Evolutionary conservation across 2,329 filamentous ascomycete species (phyloP).

Genomic region (Balansia obtecta): DNA sequence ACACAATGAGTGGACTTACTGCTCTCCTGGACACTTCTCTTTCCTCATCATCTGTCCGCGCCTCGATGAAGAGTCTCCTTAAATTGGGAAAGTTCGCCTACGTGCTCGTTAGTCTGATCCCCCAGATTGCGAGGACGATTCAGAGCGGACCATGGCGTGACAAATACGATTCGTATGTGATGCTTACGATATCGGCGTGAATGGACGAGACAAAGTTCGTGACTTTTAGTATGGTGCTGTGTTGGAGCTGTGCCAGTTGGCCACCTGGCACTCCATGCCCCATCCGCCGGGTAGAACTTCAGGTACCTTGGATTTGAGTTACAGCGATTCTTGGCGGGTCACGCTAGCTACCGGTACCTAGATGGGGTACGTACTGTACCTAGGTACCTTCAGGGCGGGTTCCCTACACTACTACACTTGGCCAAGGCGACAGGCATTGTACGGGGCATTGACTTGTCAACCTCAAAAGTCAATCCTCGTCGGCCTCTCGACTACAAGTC

Average conservation of each 20-base stretch:
- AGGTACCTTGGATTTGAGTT: no score
- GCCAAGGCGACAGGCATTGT: background rate
- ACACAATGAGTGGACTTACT: slow-evolving; percentile 39
- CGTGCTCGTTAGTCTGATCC: background rate
- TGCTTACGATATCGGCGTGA: background rate
- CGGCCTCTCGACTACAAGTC: background rate
- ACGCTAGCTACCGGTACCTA: no score
- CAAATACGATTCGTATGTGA: background rate
- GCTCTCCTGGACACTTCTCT: slow-evolving; percentile 88
- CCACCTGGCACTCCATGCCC: background rate
- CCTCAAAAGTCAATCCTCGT: background rate
- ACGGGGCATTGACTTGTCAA: background rate
- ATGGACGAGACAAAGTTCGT: background rate
- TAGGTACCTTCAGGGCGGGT: no score
- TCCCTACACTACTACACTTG: background rate
- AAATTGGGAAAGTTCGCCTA: slow-evolving; percentile 81
- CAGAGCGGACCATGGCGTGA: slow-evolving; percentile 1
- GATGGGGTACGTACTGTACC: no score
- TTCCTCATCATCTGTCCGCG: slow-evolving; percentile 84
- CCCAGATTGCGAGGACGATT: background rate
- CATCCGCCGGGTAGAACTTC: background rate
- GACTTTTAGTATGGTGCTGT: background rate
- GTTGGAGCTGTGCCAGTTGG: no score
- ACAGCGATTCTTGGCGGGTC: no score
- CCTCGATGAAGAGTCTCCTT: slow-evolving; percentile 90